Percentiles rank a stretch among this genome's conserved stretches.
phyloP scores from a whole-genome alignment of 495 filamentous ascomycete genomes.

The Daldinia bambusicola region DNA sequence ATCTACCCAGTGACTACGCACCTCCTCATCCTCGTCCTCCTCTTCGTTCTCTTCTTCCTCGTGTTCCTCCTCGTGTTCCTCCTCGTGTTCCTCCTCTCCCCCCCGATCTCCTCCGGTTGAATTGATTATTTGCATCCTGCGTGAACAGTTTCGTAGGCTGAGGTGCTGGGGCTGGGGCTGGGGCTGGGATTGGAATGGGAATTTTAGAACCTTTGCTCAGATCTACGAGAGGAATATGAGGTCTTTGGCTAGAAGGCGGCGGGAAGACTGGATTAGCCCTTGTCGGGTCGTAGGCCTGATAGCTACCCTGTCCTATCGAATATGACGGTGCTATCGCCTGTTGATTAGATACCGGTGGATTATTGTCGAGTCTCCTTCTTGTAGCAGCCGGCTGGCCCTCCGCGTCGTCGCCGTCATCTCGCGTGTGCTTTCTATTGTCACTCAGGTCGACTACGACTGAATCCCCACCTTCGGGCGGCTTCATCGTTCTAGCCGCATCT shows the following conservation, averaged over 20 bases:
- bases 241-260: neutral
- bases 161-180: too few relatives aligned
- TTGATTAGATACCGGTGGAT: neutral
- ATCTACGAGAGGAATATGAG: too few relatives aligned
- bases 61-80: too few relatives aligned
- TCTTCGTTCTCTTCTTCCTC: too few relatives aligned
- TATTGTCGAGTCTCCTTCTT: neutral
- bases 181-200: too few relatives aligned
- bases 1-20: too few relatives aligned
- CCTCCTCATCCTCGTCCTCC: too few relatives aligned
- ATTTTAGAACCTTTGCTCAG: too few relatives aligned
- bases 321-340: neutral
- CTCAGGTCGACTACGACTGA: neutral
- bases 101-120: too few relatives aligned
- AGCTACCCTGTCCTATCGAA: neutral
- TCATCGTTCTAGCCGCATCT: constrained; percentile 10
- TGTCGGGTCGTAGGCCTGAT: neutral
- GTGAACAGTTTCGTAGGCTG: too few relatives aligned
- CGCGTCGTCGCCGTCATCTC: neutral
- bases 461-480: neutral
- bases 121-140: too few relatives aligned
- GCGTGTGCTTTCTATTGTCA: neutral
- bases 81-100: too few relatives aligned
- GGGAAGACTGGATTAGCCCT: neutral
- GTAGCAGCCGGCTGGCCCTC: neutral